Evolutionary conservation across 2,329 filamentous ascomycete genomes (phyloP).

Genomic region (Sarocladium brachiariae): DNA sequence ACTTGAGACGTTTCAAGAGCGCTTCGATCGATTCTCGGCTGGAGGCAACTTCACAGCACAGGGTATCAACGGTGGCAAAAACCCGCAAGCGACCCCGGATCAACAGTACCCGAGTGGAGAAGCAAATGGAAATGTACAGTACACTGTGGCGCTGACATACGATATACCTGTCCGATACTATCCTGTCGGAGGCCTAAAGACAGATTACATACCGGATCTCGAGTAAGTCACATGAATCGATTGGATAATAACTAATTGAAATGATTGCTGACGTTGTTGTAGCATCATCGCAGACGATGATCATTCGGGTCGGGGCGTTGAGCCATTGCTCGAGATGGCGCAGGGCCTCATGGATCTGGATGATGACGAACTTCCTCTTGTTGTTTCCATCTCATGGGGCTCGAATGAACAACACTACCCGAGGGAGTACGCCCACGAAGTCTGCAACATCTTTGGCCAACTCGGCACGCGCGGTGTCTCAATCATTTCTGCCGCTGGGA

Average conservation of each 20-base stretch:
- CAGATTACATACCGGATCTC: constrained; percentile 25
- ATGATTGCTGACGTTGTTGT: not conserved
- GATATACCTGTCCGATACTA: constrained; percentile 27
- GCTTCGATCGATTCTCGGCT: constrained; percentile 43
- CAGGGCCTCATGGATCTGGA: constrained; percentile 50
- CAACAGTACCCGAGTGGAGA: constrained; percentile 24
- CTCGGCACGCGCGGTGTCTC: constrained; percentile 61
- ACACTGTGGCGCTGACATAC: constrained; percentile 26
- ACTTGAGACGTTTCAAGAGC: constrained; percentile 46
- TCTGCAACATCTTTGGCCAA: constrained; percentile 53
- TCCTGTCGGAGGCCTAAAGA: constrained; percentile 24
- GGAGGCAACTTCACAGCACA: constrained; percentile 51
- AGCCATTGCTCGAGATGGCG: constrained; percentile 61
- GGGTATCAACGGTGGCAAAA: constrained; percentile 50
- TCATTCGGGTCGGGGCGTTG: constrained; percentile 35
- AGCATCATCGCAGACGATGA: constrained; percentile 23
- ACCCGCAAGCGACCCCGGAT: constrained; percentile 31
- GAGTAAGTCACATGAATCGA: constrained; percentile 21
- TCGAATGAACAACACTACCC: constrained; percentile 61
- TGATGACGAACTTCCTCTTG: constrained; percentile 50
- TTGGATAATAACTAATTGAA: not conserved
- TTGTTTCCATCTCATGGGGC: constrained; percentile 64
- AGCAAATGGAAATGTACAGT: constrained; percentile 32
- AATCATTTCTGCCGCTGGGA: constrained; percentile 59
- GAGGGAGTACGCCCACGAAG: constrained; percentile 43